Evolutionary conservation across 805 yeast genomes (phyloP), one percentile per base, ranked within the genome.

Genomic region (Torulaspora indica): DNA sequence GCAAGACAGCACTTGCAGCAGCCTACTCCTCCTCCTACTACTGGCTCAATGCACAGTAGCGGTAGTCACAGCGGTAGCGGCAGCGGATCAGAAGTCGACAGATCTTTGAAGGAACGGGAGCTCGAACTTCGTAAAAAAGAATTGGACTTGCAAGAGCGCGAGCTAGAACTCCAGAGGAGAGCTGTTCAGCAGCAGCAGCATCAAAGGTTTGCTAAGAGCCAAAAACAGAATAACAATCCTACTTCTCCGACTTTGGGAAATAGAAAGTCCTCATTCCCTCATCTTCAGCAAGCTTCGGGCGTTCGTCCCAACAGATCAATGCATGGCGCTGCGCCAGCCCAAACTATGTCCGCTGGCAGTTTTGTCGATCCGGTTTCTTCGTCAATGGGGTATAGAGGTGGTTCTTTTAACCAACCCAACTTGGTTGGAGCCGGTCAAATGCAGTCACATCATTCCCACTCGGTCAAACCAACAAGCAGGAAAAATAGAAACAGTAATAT

Each of bases 401-500:
- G 34, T 20, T 14, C 39, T 13, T 23, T 20, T 27, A 17, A 18
- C 17, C 45, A 23, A 17, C 20, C 46, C 25, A 28, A 23, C 8
- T 25, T 45, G 7, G 39, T 43, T 39, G 47, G 33, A 3, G 34
- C 45, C n/a, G 14, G 15, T 35, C 54, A 33, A 35, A 24, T 52
- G 28, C 42, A 46, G 33, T 28, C 43, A 22, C 46, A 49, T 30
- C 51, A 57, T 24, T 38, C 46, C 7, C 54, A 58, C 38, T 46
- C 58, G n/a, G 53, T 61, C 41, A 58, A 60, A 46, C 59, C 68
- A 31, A 63, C 69, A 1, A 64, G 68, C 39, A 61, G 69, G 42
- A 65, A 65, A 42, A 64, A 65, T 40, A 62, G 68, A 54, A 49
- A 52, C 24, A 63, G 67, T 35, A 57, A 58, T 37, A 57, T 65